phyloP scores from a whole-genome alignment of 345 rosid genomes.

The Noccaea caerulescens region DNA sequence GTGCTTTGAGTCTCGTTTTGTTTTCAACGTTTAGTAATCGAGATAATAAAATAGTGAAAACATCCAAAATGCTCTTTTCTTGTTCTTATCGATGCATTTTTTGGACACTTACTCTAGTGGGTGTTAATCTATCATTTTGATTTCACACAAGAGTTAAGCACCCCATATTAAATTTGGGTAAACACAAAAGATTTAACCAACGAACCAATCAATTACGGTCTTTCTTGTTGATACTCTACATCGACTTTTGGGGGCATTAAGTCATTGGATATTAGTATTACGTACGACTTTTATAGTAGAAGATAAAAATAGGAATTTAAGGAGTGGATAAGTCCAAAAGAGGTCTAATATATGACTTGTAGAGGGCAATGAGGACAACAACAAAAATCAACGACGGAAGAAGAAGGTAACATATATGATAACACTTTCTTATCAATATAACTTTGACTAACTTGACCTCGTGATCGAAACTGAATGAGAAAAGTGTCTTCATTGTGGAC shows the following conservation, averaged over 20 bases:
- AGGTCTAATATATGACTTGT: conserved; percentile 34
- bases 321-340: conserved; percentile 35
- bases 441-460: conserved; percentile 37
- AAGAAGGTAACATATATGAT: conserved; percentile 40
- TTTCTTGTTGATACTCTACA: conserved; percentile 14
- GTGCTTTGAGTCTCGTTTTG: conserved; percentile 22
- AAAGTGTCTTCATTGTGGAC: conserved; percentile 14
- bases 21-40: conserved; percentile 17
- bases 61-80: conserved; percentile 15
- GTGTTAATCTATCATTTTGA: conserved; percentile 12
- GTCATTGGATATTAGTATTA: conserved; percentile 16
- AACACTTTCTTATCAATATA: conserved; percentile 30
- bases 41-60: neutral
- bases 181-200: conserved; percentile 15
- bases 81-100: conserved; percentile 10
- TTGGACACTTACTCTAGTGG: conserved; percentile 5
- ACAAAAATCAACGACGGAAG: conserved; percentile 43
- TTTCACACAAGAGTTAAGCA: neutral
- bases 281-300: neutral
- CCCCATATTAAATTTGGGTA: conserved; percentile 14
- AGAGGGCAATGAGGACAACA: conserved; percentile 25
- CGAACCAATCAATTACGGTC: conserved; percentile 29
- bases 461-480: conserved; percentile 25
- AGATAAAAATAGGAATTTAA: neutral
- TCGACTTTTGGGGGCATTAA: neutral